Conservation (phyloP, 2,329 filamentous ascomycete species). For the Pestalotiopsis sp. region DNA sequence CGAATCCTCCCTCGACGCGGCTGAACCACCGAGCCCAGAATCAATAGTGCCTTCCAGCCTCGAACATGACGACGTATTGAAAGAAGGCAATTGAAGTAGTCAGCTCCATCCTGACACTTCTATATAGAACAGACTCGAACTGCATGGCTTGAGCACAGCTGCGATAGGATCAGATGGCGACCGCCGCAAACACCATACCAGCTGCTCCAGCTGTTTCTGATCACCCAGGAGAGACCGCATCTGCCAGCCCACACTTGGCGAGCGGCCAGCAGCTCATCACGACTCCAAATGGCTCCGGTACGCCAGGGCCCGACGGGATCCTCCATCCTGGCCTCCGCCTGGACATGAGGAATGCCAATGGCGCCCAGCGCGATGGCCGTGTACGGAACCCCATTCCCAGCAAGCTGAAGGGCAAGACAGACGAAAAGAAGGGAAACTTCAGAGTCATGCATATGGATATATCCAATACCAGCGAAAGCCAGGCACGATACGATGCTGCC, state of each 20-base stretch:
- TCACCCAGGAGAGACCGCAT: background rate
- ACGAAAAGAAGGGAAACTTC: slow-evolving; percentile 62
- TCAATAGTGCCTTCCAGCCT: background rate
- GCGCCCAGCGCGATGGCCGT: slow-evolving; percentile 45
- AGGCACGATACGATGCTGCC: slow-evolving; percentile 55
- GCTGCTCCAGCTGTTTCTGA: slow-evolving; percentile 9
- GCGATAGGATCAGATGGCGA: slow-evolving; percentile 6
- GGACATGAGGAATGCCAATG: slow-evolving; percentile 16
- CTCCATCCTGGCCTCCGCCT: slow-evolving; percentile 14
- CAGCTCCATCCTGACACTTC: background rate
- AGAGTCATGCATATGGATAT: slow-evolving; percentile 65
- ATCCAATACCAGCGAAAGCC: slow-evolving; percentile 43
- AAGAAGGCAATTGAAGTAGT: background rate
- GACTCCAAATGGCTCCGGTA: background rate
- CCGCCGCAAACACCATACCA: background rate
- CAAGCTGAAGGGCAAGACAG: slow-evolving; percentile 62
- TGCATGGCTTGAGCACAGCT: slow-evolving; percentile 5
- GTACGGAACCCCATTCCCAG: slow-evolving; percentile 62
- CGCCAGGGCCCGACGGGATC: background rate
- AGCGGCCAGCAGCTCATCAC: background rate
- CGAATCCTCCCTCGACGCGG: background rate
- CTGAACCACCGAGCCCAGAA: background rate
- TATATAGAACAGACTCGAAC: background rate
- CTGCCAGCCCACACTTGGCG: background rate
- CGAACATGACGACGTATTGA: slow-evolving; percentile 1